Base-by-base conservation (phyloP, 805 yeast species). In the Hanseniaspora vineae region DNA sequence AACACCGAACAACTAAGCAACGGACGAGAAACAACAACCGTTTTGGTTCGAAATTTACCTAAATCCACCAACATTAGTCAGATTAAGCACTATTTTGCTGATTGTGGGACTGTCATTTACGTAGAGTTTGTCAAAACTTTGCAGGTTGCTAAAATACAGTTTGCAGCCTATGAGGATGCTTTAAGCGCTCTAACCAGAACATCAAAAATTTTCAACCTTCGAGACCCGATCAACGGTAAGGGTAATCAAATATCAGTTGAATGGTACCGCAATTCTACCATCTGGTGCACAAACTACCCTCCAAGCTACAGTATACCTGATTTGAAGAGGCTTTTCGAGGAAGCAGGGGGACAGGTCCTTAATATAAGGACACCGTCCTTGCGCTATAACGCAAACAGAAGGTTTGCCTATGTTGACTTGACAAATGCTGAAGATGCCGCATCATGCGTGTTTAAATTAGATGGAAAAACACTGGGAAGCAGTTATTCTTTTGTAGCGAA, bases 281-380 rank as follows among this genome's bases (percentile, higher is more conserved):
- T 85, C 1, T 86, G 86, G 81, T 78, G 80, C 2, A 75, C 89
- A 0, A 85, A 85, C 55, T 84, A 75, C 55, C 88, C 94, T 0
- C 81, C 85, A 2, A 55, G 64, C 1, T 73, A 59, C 49, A 67
- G 70, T 0, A 65, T 66, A 20, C 61, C 59, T 0, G 64, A 69
- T 4, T 45, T 86, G 0, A 54, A 55, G 14, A 51, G 55, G 0
- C 18, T 74, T 11, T 79, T 84, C 55, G 48, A 57, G 0, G 42
- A 60, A 2, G 57, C 55, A 39, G 78, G 80, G 0, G 49, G 49
- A 10, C 45, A 54, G 2, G 57, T 78, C 2, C 51, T 75, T 1
- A 72, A 75, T 45, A 64, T 81, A 0, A 65, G 95, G 45, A 66
- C 84, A 33, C 95, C 95, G 0, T 73, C 84, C 0, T 71, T 80